These are phyloP conservation scores for Thielaviopsis punctulata DNA, from an alignment of 2,329 filamentous ascomycete species.

Conservation along the genomic window DNA sequence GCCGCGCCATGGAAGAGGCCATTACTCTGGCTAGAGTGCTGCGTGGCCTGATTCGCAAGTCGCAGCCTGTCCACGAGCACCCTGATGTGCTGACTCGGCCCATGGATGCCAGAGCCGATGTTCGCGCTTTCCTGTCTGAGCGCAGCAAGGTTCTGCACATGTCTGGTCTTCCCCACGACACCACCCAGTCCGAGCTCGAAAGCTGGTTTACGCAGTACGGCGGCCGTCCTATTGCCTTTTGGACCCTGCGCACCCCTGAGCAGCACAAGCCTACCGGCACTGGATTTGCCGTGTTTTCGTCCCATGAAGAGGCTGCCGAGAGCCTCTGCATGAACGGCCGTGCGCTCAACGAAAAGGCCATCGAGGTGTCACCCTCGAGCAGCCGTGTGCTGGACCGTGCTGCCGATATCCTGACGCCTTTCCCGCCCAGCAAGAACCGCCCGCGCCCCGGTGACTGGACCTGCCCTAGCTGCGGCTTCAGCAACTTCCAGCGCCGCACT, in stretches of 20 bases:
- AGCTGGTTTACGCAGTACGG: conserved; percentile 99
- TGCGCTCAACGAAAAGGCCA: conserved; percentile 94
- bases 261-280: conserved; percentile 99
- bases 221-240: conserved; percentile 93
- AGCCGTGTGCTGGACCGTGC: conserved; percentile 90
- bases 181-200: conserved; percentile 94
- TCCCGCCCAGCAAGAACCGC: conserved; percentile 96
- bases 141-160: conserved; percentile 96
- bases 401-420: conserved; percentile 87
- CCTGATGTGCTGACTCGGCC: conserved; percentile 87
- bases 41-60: conserved; percentile 85
- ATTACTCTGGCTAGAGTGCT: conserved; percentile 87
- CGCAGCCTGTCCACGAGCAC: conserved; percentile 81
- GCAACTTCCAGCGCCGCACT: conserved; percentile 96
- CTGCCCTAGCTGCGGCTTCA: conserved; percentile 95
- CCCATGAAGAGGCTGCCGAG: conserved; percentile 96
- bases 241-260: conserved; percentile 92
- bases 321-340: conserved; percentile 98
- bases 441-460: conserved; percentile 97
- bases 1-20: conserved; percentile 93
- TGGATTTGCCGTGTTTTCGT: conserved; percentile 96
- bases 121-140: conserved; percentile 87
- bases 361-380: conserved; percentile 96
- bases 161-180: conserved; percentile 92
- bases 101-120: conserved; percentile 92